Percentiles rank a stretch among this genome's conserved stretches.
phyloP scores from a whole-genome alignment of 31 red algal genomes.

The Odonthalia washingtoniensis region DNA sequence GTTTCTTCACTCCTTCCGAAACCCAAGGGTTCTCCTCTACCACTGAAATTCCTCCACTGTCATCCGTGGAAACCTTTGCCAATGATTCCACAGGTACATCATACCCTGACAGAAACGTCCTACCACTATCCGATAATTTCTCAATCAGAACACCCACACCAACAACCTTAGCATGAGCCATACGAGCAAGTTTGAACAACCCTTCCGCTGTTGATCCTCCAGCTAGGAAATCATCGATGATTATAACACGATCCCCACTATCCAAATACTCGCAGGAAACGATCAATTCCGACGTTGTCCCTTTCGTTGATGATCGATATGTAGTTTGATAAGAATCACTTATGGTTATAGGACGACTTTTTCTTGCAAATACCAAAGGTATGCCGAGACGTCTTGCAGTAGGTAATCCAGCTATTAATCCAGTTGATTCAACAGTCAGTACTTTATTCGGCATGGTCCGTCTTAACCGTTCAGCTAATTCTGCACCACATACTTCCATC shows the following conservation, averaged over 20 bases:
- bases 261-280: slow-evolving; percentile 86
- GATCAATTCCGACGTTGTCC: slow-evolving; percentile 78
- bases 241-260: slow-evolving; percentile 76
- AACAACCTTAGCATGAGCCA: slow-evolving; percentile 85
- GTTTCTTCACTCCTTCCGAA: not conserved
- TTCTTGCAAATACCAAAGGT: slow-evolving; percentile 89
- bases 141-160: slow-evolving; percentile 95
- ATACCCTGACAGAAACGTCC: slow-evolving; percentile 88
- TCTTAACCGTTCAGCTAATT: slow-evolving; percentile 75
- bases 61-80: slow-evolving; percentile 73
- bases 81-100: slow-evolving; percentile 90
- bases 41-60: slow-evolving; percentile 53
- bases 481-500: slow-evolving; percentile 86
- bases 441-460: slow-evolving; percentile 86
- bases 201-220: slow-evolving; percentile 89
- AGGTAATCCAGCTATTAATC: slow-evolving; percentile 79
- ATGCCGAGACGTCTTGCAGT: slow-evolving; percentile 67
- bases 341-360: slow-evolving; percentile 83
- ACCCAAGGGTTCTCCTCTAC: slow-evolving; percentile 70
- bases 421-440: slow-evolving; percentile 93
- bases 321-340: slow-evolving; percentile 87
- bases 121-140: slow-evolving; percentile 81
- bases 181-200: slow-evolving; percentile 87
- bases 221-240: slow-evolving; percentile 96
- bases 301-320: slow-evolving; percentile 87